These are phyloP conservation scores for Aspergillus panamensis DNA, from an alignment of 495 filamentous ascomycete species.

Conservation along the genomic window DNA sequence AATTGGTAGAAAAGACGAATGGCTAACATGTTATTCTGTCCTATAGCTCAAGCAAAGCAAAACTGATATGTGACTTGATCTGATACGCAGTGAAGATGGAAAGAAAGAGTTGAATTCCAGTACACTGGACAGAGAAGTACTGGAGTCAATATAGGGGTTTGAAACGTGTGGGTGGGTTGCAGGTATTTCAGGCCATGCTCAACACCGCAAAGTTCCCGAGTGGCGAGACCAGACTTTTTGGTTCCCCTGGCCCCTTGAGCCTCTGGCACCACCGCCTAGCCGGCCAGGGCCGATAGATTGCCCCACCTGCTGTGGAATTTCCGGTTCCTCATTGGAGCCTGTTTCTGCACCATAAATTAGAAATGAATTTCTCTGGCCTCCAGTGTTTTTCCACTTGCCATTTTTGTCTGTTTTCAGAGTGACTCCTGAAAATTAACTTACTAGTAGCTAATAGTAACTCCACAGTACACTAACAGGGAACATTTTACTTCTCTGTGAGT, in stretches of 20 bases:
- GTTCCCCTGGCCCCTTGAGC: conserved; percentile 25
- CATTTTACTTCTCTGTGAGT: no score
- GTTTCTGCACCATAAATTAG: neutral
- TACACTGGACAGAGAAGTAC: neutral
- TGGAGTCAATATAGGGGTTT: neutral
- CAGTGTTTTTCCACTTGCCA: no score
- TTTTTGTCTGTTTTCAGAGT: no score
- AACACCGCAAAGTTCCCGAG: conserved; percentile 29
- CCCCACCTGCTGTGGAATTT: conserved; percentile 14
- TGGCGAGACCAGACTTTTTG: conserved; percentile 36
- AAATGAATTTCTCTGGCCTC: neutral
- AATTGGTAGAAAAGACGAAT: no score
- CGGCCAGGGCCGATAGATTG: conserved; percentile 29
- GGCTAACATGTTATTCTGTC: neutral
- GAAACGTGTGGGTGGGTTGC: neutral
- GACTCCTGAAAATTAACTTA: no score
- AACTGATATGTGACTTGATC: neutral
- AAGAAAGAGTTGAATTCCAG: neutral
- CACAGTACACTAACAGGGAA: no score
- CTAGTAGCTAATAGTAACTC: no score
- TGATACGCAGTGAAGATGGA: neutral
- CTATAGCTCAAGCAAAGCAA: no score
- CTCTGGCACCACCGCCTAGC: conserved; percentile 37
- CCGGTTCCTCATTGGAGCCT: neutral
- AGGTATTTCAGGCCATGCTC: conserved; percentile 25